Conservation (phyloP, 2,329 filamentous ascomycete genomes). For the Reticulascus tulasneorum region DNA sequence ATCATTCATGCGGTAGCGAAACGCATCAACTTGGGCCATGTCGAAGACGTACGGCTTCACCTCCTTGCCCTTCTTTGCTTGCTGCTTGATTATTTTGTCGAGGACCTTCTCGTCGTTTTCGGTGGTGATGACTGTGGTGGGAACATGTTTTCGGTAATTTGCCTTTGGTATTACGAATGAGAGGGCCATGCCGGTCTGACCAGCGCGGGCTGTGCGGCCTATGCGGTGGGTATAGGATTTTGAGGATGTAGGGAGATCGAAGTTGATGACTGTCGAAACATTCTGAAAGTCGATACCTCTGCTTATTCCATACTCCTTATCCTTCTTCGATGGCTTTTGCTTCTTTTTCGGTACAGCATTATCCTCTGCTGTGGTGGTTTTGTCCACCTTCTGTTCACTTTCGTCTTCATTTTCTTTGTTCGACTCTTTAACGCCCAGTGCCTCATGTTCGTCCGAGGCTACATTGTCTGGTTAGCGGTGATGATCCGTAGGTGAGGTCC, state of each 20-base stretch:
- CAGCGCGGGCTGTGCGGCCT: constrained; percentile 86
- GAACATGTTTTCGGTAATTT: constrained; percentile 82
- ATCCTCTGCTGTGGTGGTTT: constrained; percentile 21
- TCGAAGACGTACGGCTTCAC: constrained; percentile 92
- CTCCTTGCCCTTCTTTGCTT: constrained; percentile 73
- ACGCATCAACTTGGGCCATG: constrained; percentile 88
- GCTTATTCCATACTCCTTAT: constrained; percentile 92
- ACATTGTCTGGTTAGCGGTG: too few relatives aligned
- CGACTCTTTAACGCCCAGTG: constrained; percentile 63
- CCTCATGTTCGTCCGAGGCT: constrained; percentile 88
- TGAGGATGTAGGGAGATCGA: constrained; percentile 83
- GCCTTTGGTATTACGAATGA: constrained; percentile 86
- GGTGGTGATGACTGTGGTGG: constrained; percentile 70
- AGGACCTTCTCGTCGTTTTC: constrained; percentile 84
- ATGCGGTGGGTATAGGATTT: constrained; percentile 98
- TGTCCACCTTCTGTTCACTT: constrained; percentile 39
- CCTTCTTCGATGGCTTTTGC: constrained; percentile 59
- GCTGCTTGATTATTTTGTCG: constrained; percentile 72
- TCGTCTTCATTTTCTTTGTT: constrained; percentile 34
- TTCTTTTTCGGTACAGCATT: constrained; percentile 50
- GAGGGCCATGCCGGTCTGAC: constrained; percentile 89
- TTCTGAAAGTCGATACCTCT: constrained; percentile 84
- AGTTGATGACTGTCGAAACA: constrained; percentile 92
- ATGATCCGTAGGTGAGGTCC: too few relatives aligned
- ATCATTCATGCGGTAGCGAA: constrained; percentile 92